Evolutionary conservation across 2,329 filamentous ascomycete genomes (phyloP), one percentile per base, ranked within the genome.

Genomic region (Botrytis fragariae): DNA sequence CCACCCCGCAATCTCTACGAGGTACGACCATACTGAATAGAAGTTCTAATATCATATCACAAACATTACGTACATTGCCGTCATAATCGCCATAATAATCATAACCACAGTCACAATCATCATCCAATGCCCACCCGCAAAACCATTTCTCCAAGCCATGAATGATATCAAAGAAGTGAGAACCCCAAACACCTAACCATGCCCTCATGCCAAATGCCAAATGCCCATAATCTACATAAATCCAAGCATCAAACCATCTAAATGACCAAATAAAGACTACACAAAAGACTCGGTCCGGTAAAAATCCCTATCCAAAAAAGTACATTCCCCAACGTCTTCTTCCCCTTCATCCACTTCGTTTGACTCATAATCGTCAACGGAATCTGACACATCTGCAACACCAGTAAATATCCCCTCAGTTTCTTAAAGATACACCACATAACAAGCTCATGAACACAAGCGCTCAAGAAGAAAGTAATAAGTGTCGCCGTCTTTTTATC

Each of bases 301-400:
- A 93, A 92, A n/a, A 95, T 87, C 0, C 92, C 92, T 59, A 92
- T 79, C 93, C 93, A 95, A 78, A 95, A 95, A 4, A 93, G 85
- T 12, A 93, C 81, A 79, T 95, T 95, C 0, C 92, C 92, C 32
- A 94, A 78, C 2, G 88, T 87, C 77, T 87, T 85, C 77, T 86
- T 85, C 37, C 87, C 87, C 76, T 87, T 88, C 79, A 94, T 83
- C 83, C 90, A 88, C 76, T 85, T 89, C 1, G 90, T 93, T 75
- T 90, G 86, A 77, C 90, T 92, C 63, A 95, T 80, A 45, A 85
- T 85, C 4, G 93, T 91, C 22, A 95, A 82, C 48, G 92, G 92
- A 62, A 95, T 81, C 82, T 95, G 92, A 75, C 86, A 86, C 87
- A 95, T 89, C 81, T 95, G 92, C 78, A 92, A 82, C n/a, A 89